These are phyloP conservation scores for Amanita pseudoporphyria DNA, from an alignment of 768 basidiomycete species.

Conservation along the genomic window DNA sequence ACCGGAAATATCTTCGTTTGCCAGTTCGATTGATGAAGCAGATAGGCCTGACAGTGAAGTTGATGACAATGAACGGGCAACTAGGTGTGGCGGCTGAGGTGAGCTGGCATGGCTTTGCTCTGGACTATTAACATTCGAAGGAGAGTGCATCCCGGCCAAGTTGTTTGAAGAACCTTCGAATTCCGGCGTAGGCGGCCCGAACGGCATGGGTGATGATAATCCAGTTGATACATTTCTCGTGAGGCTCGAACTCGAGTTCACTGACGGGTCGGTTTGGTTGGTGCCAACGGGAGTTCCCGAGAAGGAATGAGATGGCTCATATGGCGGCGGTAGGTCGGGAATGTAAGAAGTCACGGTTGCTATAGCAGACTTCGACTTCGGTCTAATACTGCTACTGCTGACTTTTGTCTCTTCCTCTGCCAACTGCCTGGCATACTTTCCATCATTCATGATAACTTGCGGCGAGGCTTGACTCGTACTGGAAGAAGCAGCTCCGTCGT, in stretches of 20 bases:
- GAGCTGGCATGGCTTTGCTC: not conserved
- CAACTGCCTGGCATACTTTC: not conserved
- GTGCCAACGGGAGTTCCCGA: not conserved
- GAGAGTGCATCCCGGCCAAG: not conserved
- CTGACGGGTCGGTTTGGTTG: not conserved
- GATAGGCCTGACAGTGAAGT: not conserved
- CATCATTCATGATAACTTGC: not conserved
- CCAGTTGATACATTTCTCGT: not conserved
- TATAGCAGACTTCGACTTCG: conserved; percentile 2
- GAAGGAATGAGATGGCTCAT: not conserved
- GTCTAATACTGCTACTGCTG: not conserved
- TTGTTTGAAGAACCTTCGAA: not conserved
- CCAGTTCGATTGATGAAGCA: not conserved
- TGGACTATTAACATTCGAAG: not conserved
- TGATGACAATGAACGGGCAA: not conserved
- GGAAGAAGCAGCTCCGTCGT: not conserved
- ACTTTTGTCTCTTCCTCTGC: not conserved
- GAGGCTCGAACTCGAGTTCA: not conserved
- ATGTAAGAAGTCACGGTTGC: not conserved
- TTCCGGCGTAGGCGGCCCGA: not conserved
- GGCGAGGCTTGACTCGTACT: not conserved
- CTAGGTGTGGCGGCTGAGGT: not conserved
- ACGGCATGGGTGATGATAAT: not conserved
- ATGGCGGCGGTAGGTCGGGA: not conserved
- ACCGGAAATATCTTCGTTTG: not conserved